Evolutionary conservation across 495 filamentous ascomycete species (phyloP).

Genomic region (Talaromyces proteolyticus): DNA sequence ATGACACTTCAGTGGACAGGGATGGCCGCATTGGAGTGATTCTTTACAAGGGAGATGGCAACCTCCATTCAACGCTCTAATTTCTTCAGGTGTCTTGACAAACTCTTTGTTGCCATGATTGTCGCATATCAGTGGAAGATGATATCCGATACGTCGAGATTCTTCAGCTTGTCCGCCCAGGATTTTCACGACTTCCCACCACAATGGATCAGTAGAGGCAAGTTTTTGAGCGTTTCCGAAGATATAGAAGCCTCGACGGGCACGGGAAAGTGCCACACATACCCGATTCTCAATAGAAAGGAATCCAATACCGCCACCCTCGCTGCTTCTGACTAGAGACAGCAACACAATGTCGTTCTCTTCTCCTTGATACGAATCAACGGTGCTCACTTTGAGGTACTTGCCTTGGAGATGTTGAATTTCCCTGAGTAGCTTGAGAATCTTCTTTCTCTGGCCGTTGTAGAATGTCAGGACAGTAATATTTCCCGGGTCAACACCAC

Average conservation of each 20-base stretch:
- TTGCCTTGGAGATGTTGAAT: constrained; percentile 41
- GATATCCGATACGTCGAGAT: constrained; percentile 22
- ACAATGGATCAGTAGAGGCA: constrained; percentile 20
- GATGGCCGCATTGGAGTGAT: constrained; percentile 32
- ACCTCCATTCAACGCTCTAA: constrained; percentile 43
- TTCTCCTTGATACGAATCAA: constrained; percentile 93
- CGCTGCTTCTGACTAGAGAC: constrained; percentile 75
- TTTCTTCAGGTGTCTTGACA: constrained; percentile 33
- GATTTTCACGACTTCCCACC: constrained; percentile 27
- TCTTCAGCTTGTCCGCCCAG: constrained; percentile 15
- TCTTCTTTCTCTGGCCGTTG: constrained; percentile 70
- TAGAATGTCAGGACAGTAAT: constrained; percentile 93
- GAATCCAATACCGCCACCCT: constrained; percentile 56
- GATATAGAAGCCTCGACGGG: constrained; percentile 77
- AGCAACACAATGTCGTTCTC: constrained; percentile 85
- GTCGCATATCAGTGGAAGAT: constrained; percentile 32
- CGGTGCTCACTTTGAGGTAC: constrained; percentile 67
- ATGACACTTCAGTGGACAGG: constrained; percentile 32
- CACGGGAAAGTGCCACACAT: constrained; percentile 85
- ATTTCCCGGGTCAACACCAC: constrained; percentile 48
- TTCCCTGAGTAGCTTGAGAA: constrained; percentile 47
- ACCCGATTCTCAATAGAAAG: constrained; percentile 69
- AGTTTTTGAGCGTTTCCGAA: constrained; percentile 71
- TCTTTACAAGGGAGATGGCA: constrained; percentile 32
- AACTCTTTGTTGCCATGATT: constrained; percentile 28